phyloP scores from a whole-genome alignment of 1,284 basidiomycete species.

The Fomitiporia mediterranea region DNA sequence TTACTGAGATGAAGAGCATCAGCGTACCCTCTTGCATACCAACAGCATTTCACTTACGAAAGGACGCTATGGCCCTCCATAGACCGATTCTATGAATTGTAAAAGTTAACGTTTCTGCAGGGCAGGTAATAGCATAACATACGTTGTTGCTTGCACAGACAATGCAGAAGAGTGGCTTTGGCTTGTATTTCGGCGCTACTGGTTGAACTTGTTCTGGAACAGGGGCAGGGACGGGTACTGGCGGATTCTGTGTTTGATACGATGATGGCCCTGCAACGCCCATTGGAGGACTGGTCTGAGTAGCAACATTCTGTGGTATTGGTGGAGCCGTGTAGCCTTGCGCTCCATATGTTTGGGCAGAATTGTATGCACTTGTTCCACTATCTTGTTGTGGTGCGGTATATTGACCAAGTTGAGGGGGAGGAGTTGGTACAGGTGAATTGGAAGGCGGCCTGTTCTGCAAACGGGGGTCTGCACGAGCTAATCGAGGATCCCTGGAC shows the following conservation, averaged over 20 bases:
- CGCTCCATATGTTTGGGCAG: not conserved
- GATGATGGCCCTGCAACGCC: constrained; percentile 24
- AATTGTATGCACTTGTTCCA: not conserved
- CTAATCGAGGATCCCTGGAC: constrained; percentile 73
- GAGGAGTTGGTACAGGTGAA: constrained; percentile 31
- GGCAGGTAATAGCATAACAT: constrained; percentile 27
- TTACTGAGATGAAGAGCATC: constrained; percentile 45
- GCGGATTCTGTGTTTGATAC: constrained; percentile 36
- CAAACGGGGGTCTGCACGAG: constrained; percentile 60
- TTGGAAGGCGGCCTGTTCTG: constrained; percentile 44
- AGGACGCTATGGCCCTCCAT: constrained; percentile 98
- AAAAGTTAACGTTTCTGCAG: constrained; percentile 15
- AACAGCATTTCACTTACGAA: constrained; percentile 46
- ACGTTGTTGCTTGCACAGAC: constrained; percentile 98
- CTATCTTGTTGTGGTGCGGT: constrained; percentile 4
- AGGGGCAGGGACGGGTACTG: constrained; percentile 19
- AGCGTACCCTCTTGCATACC: not conserved
- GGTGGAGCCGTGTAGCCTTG: not conserved
- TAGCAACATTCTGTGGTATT: not conserved
- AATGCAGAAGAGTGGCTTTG: constrained; percentile 86
- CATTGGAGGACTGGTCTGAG: not conserved
- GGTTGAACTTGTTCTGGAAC: constrained; percentile 11
- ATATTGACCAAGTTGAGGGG: constrained; percentile 23
- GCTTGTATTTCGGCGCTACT: constrained; percentile 38
- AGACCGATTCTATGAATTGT: constrained; percentile 77